phyloP scores from a whole-genome alignment of 2,329 filamentous ascomycete genomes.

The Teratosphaeria gauchensis region DNA sequence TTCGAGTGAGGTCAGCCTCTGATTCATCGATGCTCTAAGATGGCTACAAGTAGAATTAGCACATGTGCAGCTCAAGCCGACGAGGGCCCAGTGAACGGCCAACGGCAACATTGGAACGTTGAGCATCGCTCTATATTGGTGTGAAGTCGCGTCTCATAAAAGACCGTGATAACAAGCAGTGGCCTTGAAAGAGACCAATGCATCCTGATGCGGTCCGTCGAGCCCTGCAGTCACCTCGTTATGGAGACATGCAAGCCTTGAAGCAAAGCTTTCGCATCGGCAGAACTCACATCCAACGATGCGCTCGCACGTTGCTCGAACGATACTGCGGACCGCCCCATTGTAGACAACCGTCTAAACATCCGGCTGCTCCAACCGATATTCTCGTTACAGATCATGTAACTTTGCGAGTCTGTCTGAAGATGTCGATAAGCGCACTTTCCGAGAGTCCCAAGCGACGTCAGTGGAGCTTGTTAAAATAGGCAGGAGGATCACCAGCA shows the following conservation, averaged over 20 bases:
- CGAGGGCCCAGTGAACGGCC: no score
- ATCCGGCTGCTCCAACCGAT: background rate
- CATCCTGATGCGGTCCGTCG: no score
- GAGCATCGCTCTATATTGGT: no score
- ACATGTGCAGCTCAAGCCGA: no score
- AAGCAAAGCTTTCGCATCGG: background rate
- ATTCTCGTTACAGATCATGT: background rate
- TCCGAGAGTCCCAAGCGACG: background rate
- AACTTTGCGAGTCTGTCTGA: background rate
- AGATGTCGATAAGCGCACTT: background rate
- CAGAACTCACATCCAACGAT: background rate
- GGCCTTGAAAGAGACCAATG: no score
- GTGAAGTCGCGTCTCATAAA: no score
- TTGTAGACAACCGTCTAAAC: no score
- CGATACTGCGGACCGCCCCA: background rate
- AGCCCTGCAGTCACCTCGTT: background rate
- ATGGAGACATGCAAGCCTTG: background rate
- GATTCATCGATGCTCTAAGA: background rate
- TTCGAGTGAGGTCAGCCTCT: constrained; percentile 20
- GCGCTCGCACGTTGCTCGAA: background rate
- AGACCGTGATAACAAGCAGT: no score
- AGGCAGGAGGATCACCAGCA: background rate
- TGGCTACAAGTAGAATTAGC: background rate
- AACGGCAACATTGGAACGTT: no score
- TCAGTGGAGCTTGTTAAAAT: background rate